Percentiles rank a stretch among this genome's conserved stretches.
Conservation (phyloP, 176 grass and related monocot genomes). For the Carex myosuroides region DNA sequence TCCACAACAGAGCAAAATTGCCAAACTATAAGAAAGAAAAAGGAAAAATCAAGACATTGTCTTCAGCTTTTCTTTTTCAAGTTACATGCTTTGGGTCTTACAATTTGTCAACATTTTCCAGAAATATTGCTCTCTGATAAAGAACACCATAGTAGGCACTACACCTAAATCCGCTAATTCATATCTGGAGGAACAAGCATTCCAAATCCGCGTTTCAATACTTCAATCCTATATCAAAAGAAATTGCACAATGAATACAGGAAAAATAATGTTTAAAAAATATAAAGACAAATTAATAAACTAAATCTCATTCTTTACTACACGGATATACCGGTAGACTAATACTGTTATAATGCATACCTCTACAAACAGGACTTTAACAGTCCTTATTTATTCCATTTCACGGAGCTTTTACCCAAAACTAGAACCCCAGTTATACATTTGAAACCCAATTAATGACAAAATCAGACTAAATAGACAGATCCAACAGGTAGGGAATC, state of each 20-base stretch:
- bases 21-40: not conserved
- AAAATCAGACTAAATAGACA: not conserved
- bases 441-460: not conserved
- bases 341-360: not conserved
- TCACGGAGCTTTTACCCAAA: not conserved
- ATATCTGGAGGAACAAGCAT: constrained; percentile 76
- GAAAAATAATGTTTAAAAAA: not conserved
- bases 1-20: not conserved
- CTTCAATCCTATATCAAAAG: constrained; percentile 66
- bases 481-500: not conserved
- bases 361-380: not conserved
- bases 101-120: not conserved
- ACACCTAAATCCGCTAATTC: constrained; percentile 26
- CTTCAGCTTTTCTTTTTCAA: not conserved
- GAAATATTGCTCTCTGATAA: not conserved
- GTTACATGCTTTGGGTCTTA: not conserved
- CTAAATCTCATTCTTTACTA: not conserved
- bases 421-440: not conserved
- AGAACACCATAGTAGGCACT: not conserved
- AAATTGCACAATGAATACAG: constrained; percentile 15
- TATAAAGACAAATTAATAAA: not conserved
- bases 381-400: not conserved
- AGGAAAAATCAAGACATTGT: not conserved
- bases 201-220: constrained; percentile 85
- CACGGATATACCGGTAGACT: not conserved